phyloP scores from a whole-genome alignment of 139 green algal genomes.

The Raphidocelis subcapitata region DNA sequence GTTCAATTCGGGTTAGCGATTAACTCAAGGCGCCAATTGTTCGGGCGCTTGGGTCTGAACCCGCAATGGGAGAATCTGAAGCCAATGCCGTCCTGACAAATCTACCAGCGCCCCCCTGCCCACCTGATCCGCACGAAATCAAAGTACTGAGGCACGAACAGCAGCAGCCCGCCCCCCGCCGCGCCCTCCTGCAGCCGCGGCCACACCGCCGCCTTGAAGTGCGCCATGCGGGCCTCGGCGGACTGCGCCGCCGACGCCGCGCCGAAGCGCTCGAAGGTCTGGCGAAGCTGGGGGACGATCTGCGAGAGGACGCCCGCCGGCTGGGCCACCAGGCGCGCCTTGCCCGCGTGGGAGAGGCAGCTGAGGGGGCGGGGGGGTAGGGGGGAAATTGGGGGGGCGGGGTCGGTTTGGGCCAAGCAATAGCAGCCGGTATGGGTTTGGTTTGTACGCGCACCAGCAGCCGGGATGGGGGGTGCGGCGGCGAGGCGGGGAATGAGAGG shows the following conservation, averaged over 20 bases:
- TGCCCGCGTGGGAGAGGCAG: constrained; percentile 59
- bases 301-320: constrained; percentile 67
- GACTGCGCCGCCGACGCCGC: constrained; percentile 32
- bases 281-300: constrained; percentile 74
- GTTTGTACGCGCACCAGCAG: no score
- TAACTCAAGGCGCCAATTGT: no score
- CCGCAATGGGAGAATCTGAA: no score
- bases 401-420: no score
- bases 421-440: no score
- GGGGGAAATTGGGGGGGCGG: background rate
- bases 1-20: no score
- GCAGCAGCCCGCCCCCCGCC: constrained; percentile 51
- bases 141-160: constrained; percentile 95
- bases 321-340: constrained; percentile 37
- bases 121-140: constrained; percentile 83
- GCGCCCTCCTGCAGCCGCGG: constrained; percentile 51
- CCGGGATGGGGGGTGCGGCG: no score
- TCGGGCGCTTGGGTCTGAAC: no score
- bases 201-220: constrained; percentile 83
- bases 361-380: no score
- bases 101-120: background rate
- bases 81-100: no score
- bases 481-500: no score
- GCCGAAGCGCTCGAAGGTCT: constrained; percentile 88
- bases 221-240: constrained; percentile 76